These are phyloP conservation scores for Hypoxylon sp. DNA, from an alignment of 2,329 filamentous ascomycete species.

Conservation along the genomic window DNA sequence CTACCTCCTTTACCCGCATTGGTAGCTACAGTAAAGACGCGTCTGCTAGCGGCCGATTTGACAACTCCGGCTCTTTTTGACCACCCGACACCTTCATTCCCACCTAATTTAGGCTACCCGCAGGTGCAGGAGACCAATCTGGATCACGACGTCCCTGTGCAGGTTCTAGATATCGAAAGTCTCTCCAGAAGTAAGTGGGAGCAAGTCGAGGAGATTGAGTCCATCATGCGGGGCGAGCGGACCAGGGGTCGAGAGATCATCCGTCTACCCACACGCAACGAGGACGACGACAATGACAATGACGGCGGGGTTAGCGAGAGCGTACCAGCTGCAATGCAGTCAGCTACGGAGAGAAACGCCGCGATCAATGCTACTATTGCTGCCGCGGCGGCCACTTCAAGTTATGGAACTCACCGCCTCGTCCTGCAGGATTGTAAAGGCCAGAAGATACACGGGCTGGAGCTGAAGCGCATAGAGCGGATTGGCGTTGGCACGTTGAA, in stretches of 20 bases:
- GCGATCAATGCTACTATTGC: conserved; percentile 31
- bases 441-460: conserved; percentile 77
- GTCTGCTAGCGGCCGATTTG: conserved; percentile 84
- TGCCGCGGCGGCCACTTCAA: conserved; percentile 47
- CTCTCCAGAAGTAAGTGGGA: conserved; percentile 85
- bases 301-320: conserved; percentile 60
- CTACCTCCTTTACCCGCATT: conserved; percentile 78
- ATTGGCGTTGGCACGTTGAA: conserved; percentile 74
- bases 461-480: conserved; percentile 76
- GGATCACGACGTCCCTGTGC: conserved; percentile 76
- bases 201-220: conserved; percentile 86
- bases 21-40: conserved; percentile 83
- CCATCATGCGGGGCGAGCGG: conserved; percentile 78
- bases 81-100: conserved; percentile 61
- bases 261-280: conserved; percentile 66
- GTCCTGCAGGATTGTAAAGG: conserved; percentile 85
- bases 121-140: conserved; percentile 70
- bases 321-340: conserved; percentile 39
- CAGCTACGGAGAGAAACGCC: conserved; percentile 24
- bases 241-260: conserved; percentile 86
- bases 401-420: conserved; percentile 81
- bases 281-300: conserved; percentile 67
- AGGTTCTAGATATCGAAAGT: conserved; percentile 90
- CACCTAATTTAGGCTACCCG: conserved; percentile 69
- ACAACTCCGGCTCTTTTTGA: conserved; percentile 70